Percentiles rank a stretch among this genome's conserved stretches.
These are phyloP conservation scores for Teratosphaeria nubilosa DNA, from an alignment of 2,329 filamentous ascomycete species.

Conservation along the genomic window DNA sequence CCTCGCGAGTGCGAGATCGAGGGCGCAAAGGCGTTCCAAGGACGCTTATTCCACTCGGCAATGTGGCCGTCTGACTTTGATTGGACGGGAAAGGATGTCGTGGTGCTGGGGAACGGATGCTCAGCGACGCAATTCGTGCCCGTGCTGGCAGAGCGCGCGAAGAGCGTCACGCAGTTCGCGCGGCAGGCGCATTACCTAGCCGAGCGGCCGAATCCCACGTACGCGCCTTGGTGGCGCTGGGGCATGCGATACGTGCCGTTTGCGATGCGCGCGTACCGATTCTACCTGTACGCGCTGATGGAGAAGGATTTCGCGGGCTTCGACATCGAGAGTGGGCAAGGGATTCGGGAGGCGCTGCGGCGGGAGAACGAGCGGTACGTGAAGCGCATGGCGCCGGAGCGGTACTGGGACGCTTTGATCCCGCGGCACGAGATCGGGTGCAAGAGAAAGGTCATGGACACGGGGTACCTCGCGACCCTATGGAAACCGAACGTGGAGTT, in stretches of 20 bases:
- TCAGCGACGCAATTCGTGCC: slow-evolving; percentile 41
- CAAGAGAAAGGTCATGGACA: slow-evolving; percentile 40
- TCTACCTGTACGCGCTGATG: slow-evolving; percentile 33
- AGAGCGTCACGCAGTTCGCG: slow-evolving; percentile 38
- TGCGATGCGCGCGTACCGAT: slow-evolving; percentile 36
- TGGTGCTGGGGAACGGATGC: slow-evolving; percentile 37
- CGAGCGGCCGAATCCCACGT: slow-evolving; percentile 35
- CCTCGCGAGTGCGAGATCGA: slow-evolving; percentile 19
- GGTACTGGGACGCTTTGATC: slow-evolving; percentile 36
- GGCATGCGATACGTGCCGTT: slow-evolving; percentile 37
- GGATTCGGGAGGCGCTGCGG: slow-evolving; percentile 28
- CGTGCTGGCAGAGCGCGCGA: slow-evolving; percentile 31
- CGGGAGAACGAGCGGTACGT: slow-evolving; percentile 35
- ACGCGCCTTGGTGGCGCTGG: slow-evolving; percentile 32
- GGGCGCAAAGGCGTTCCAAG: slow-evolving; percentile 25
- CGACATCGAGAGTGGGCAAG: slow-evolving; percentile 28
- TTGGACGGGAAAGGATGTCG: slow-evolving; percentile 29
- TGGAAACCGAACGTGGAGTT: slow-evolving; percentile 36
- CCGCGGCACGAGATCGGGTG: slow-evolving; percentile 38
- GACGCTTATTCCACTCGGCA: slow-evolving; percentile 32
- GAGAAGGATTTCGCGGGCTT: slow-evolving; percentile 37
- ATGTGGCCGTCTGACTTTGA: slow-evolving; percentile 31
- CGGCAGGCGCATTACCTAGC: slow-evolving; percentile 42
- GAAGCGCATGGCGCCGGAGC: slow-evolving; percentile 31
- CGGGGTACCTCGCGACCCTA: slow-evolving; percentile 36